Conservation (phyloP, 1,139 yeast species). For the Sugiyamaella neomexicana region DNA sequence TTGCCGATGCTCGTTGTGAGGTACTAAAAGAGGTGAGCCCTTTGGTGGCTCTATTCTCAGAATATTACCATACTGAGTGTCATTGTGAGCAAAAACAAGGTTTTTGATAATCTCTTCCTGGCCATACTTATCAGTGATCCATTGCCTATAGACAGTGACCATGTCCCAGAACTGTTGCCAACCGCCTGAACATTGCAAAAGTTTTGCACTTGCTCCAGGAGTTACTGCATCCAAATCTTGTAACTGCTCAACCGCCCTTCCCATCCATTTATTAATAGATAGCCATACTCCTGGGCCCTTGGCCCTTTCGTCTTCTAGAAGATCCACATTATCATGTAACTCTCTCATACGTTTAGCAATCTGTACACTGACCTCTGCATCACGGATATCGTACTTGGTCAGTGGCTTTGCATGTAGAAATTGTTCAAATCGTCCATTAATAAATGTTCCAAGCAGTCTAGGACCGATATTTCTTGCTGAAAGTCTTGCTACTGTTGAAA, state of each 20-base stretch:
- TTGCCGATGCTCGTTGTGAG: conserved; percentile 60
- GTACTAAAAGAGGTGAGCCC: conserved; percentile 45
- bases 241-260: conserved; percentile 50
- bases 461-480: conserved; percentile 86
- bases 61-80: conserved; percentile 93
- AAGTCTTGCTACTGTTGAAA: conserved; percentile 68
- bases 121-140: conserved; percentile 61
- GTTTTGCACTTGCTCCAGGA: conserved; percentile 26
- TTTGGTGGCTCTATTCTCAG: conserved; percentile 45
- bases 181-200: conserved; percentile 44
- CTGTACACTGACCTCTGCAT: conserved; percentile 73
- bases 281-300: conserved; percentile 70
- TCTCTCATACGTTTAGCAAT: conserved; percentile 97
- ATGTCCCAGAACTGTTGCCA: conserved; percentile 52
- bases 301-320: conserved; percentile 52
- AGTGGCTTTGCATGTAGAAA: conserved; percentile 79
- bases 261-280: conserved; percentile 70
- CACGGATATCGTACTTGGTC: conserved; percentile 68
- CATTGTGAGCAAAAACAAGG: conserved; percentile 87
- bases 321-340: conserved; percentile 75
- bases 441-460: conserved; percentile 78
- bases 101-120: conserved; percentile 46
- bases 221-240: conserved; percentile 32
- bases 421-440: conserved; percentile 91
- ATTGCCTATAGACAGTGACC: conserved; percentile 54